Conservation (phyloP, 2,329 filamentous ascomycete genomes). For the Alternaria panax region DNA sequence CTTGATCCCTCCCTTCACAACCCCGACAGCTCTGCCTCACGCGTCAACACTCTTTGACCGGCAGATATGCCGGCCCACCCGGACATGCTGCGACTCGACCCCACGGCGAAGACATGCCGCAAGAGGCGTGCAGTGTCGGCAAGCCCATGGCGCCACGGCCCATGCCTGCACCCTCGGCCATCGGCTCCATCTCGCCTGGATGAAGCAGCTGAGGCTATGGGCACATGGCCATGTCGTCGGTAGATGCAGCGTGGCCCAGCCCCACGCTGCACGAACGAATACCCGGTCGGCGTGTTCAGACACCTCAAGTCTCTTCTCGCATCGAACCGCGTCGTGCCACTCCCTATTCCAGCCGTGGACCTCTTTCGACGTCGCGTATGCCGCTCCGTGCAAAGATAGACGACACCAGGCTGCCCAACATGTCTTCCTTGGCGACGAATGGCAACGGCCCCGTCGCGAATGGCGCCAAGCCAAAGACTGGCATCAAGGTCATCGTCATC, state of each 20-base stretch:
- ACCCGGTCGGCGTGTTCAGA: conserved; percentile 13
- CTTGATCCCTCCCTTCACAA: background rate
- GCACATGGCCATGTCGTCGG: background rate
- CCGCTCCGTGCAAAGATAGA: conserved; percentile 32
- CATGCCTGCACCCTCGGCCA: background rate
- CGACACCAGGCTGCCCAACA: conserved; percentile 25
- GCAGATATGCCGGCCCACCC: conserved; percentile 20
- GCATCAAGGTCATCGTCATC: conserved; percentile 63
- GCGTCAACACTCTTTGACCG: conserved; percentile 21
- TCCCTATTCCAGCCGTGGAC: background rate
- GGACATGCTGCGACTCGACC: background rate
- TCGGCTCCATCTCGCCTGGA: conserved; percentile 24
- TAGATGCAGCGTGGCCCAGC: conserved; percentile 13
- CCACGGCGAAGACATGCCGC: conserved; percentile 13
- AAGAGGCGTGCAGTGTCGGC: background rate
- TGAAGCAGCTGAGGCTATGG: background rate
- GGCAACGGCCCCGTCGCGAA: background rate
- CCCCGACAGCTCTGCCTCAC: conserved; percentile 18
- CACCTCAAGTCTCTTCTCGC: background rate
- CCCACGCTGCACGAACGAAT: conserved; percentile 19
- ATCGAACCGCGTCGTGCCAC: background rate
- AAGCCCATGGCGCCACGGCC: conserved; percentile 9
- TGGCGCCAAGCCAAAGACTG: conserved; percentile 47
- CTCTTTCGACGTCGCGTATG: conserved; percentile 15
- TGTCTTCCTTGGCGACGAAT: conserved; percentile 27